Base-by-base conservation (phyloP, 176 grass and related monocot species). In the Melocanna baccifera region DNA sequence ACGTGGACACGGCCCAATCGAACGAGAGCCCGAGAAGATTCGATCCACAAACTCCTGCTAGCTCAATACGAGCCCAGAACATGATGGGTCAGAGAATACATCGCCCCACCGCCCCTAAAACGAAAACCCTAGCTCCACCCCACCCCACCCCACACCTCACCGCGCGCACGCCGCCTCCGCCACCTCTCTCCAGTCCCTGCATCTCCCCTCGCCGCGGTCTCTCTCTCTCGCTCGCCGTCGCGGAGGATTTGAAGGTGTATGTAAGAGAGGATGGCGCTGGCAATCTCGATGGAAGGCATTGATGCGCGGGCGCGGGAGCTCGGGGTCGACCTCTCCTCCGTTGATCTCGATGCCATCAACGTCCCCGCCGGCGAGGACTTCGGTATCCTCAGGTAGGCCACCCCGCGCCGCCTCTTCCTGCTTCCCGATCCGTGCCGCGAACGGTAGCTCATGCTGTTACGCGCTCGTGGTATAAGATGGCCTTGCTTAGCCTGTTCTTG, bases 311-410 rank as follows among this genome's bases (percentile, higher is more conserved):
- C 87, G 42, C 40, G 66, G 39, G 75, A 41, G 19, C 86, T 90
- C 3, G 92, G 87, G 6, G 77, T 94, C 29, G 95, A 90, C 76
- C 86, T 94, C 51, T 92, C 91, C 34, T 42, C 82, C 3, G 82
- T 93, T 48, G 90, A 94, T 82, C 46, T 91, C 20, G 95, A 94
- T 55, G 77, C 86, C 15, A 84, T 97, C 75, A 76, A 69, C 73
- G 87, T 97, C 52, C 95, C 90, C 15, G 86, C 84, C 13, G 90
- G 84, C 10, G 92, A 93, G 73, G 88, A 94, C 84, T 97, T 94
- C 59, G 92, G 84, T 12, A 92, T 97, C 63, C 71, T 72, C 69
- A 97, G 90, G 94, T 94, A 89, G 11, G 3, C 22, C 39, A 1
- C 68, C 68, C 16, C 32, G 7, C 70, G 0, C 41, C 11, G 2